phyloP scores from a whole-genome alignment of 192 early-diverging fungal genomes.

The Tieghemiomyces parasiticus region DNA sequence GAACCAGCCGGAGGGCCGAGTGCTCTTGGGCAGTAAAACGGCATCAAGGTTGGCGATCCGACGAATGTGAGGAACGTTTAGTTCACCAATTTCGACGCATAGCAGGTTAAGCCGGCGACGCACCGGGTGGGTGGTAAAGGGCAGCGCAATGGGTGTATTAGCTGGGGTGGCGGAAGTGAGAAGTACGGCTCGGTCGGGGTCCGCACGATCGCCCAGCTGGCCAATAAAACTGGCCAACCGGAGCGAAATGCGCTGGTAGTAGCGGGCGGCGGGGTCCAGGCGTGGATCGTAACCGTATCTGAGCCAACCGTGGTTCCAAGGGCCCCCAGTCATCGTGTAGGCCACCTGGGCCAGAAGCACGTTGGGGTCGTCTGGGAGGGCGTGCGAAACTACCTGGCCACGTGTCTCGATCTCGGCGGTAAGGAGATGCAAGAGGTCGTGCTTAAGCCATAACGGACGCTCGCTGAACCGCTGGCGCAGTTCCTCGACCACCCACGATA shows the following conservation, averaged over 20 bases:
- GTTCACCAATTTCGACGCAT: not conserved
- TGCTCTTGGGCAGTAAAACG: not conserved
- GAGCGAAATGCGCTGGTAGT: too few species aligned
- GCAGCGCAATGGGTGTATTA: not conserved
- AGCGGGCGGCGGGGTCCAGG: not conserved
- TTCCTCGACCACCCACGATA: not conserved
- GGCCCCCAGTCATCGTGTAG: not conserved
- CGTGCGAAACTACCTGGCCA: not conserved
- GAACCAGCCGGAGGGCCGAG: not conserved
- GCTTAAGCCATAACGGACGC: not conserved
- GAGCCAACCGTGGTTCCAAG: not conserved
- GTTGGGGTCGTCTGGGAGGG: not conserved
- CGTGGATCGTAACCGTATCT: conserved; percentile 5
- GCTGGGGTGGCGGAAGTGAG: not conserved
- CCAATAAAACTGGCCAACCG: not conserved
- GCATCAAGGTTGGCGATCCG: not conserved
- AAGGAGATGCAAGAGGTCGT: not conserved
- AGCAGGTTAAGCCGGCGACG: not conserved
- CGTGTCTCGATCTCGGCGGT: not conserved
- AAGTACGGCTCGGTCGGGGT: not conserved
- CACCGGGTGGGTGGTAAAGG: not conserved
- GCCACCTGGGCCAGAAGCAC: not conserved
- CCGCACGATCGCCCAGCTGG: not conserved
- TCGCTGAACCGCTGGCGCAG: not conserved
- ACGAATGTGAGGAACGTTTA: not conserved